Evolutionary conservation across 257 asterid genomes (phyloP), one percentile per base, ranked within the genome.

Genomic region (Jacaranda copaia): DNA sequence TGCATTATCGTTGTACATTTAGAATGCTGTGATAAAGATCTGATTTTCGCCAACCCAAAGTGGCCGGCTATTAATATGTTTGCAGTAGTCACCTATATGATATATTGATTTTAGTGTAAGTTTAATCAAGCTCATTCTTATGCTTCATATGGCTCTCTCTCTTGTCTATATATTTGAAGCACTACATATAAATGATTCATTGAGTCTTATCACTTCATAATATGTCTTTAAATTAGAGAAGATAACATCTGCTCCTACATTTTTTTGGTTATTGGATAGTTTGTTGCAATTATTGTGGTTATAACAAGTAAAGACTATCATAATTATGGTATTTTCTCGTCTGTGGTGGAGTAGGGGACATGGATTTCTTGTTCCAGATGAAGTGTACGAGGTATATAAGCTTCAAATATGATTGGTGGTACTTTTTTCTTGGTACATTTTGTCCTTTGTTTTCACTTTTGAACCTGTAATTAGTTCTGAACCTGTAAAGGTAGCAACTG

Each of bases 291-390:
- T 77, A 71, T 38, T 77, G 59, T n/a, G 38, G 59, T 61, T 71
- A 67, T 77, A 46, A 32, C 20, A 15, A 48, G 58, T 12, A 70
- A 58, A 48, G 40, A 53, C 57, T 59, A 58, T 68, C 55, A 56
- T 81, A 71, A 38, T 73, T 42, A 60, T 81, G 53, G 14, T 75
- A 64, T 63, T 60, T 56, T 82, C 43, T 40, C 72, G 45, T 78
- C 77, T 60, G 52, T 57, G 48, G 72, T 83, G 85, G 74, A 62
- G 57, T 82, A 92, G 97, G 97, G 96, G 89, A n/a, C 88, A 83
- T 77, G 96, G 97, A 73, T 92, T 83, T 77, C 93, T 92, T 85
- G 90, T 75, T 81, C 90, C 92, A 43, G 93, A 90, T 73, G 97
- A 88, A 77, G 97, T 87, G 46, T 82, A 86, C 49, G 73, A 90